Conservation (phyloP, 2,329 filamentous ascomycete genomes). For the Ophiostoma montium region DNA sequence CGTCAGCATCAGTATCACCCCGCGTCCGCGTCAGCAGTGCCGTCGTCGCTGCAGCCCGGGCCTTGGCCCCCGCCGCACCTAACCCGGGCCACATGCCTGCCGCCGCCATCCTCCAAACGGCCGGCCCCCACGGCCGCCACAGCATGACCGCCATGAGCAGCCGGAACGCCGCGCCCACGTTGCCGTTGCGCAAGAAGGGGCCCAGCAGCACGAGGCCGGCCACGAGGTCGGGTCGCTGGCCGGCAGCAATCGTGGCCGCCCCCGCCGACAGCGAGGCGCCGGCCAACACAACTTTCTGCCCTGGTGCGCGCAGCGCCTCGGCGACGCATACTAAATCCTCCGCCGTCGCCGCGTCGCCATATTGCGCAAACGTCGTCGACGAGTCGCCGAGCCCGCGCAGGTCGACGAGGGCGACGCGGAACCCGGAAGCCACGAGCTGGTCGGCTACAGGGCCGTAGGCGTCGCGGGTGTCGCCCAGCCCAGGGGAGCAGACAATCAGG, state of each 20-base stretch:
- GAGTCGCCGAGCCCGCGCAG: conserved; percentile 14
- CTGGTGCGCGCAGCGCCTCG: conserved; percentile 1
- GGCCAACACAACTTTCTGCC: conserved; percentile 8
- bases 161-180: background rate
- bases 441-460: conserved; percentile 11
- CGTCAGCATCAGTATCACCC: too few species aligned
- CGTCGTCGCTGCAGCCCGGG: conserved; percentile 6
- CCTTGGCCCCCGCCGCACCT: conserved; percentile 1
- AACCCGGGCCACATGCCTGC: conserved; percentile 13
- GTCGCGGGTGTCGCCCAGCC: conserved; percentile 13
- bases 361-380: conserved; percentile 3
- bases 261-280: conserved; percentile 13
- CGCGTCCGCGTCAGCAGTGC: conserved; percentile 6
- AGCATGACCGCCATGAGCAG: conserved; percentile 5
- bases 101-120: conserved; percentile 9
- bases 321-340: conserved; percentile 10
- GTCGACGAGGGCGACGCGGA: conserved; percentile 13
- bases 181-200: conserved; percentile 11
- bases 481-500: conserved; percentile 13
- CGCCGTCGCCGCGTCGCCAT: conserved; percentile 12
- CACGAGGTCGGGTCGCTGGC: conserved; percentile 10
- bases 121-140: conserved; percentile 12
- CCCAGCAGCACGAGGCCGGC: conserved; percentile 13
- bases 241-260: conserved; percentile 12
- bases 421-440: conserved; percentile 13